Evolutionary conservation across 352 stramenopile genomes (phyloP), one percentile per base, ranked within the genome.

Genomic region (Stramenopiles sp.): DNA sequence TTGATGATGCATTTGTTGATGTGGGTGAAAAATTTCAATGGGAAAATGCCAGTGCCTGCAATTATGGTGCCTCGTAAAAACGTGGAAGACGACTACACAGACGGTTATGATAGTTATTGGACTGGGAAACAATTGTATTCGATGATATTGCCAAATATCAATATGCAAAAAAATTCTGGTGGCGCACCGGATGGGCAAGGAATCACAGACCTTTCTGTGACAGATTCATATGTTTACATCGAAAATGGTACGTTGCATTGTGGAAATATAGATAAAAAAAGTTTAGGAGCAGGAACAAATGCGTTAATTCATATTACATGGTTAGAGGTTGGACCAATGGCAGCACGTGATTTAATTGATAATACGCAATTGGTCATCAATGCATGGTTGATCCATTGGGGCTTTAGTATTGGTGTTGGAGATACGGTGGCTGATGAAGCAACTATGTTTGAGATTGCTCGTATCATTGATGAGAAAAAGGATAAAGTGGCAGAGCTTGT

Each of bases 251-350:
- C 98, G 82, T 82, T 99, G 0, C 82, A 99, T 13, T 91, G 93
- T 82, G 96, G 96, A 81, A 97, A 96, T 38, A 96, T 99, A 84
- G 95, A 99, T 84, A 99, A 99, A 86, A 98, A 98, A 83, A 96
- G 92, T 27, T 97, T 99, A 83, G 97, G 96, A 82, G 97, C 93
- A 13, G 95, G 92, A 77, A 95, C 87, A 43, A 95, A 95, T 80
- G 94, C 94, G 82, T 86, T 99, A 30, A 95, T 99, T 76, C 97
- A 99, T 85, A 97, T 95, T 30, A 94, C 90, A 30, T 98, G 89
- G 86, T 81, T 93, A 31, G 89, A 95, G 80, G 84, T 86, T 38
- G 89, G 88, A 29, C 84, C 87, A 53, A 88, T 90, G 80, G 87
- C 90, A 65, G 91, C 85, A 32, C 83, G 84, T 0, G 82, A 86